These are phyloP conservation scores for Claviceps sp. DNA, from an alignment of 2,329 filamentous ascomycete genomes.

Conservation along the genomic window DNA sequence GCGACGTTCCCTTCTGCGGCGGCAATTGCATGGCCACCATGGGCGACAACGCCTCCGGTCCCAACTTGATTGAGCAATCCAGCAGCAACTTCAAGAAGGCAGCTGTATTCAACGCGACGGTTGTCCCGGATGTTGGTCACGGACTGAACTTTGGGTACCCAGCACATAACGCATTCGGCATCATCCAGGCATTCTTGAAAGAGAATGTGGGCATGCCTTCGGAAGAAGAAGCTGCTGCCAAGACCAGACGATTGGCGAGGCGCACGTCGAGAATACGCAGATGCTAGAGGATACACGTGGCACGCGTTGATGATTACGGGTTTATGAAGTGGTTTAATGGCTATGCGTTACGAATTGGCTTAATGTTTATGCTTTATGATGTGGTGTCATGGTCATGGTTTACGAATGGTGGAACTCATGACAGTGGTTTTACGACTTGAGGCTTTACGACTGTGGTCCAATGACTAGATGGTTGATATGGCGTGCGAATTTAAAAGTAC, in stretches of 20 bases:
- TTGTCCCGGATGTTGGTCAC: slow-evolving; percentile 39
- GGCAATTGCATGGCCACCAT: slow-evolving; percentile 41
- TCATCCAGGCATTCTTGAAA: slow-evolving; percentile 23
- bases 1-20: slow-evolving; percentile 45
- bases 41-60: slow-evolving; percentile 21
- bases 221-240: not conserved
- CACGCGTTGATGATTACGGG: not conserved
- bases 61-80: slow-evolving; percentile 28
- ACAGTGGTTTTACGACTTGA: too few relatives aligned
- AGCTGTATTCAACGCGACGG: slow-evolving; percentile 34
- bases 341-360: not conserved
- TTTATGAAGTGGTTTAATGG: not conserved
- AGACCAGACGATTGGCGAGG: not conserved
- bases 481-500: too few relatives aligned
- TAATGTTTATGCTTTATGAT: not conserved
- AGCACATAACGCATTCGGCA: slow-evolving; percentile 17
- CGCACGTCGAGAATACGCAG: not conserved
- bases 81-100: slow-evolving; percentile 29
- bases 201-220: not conserved
- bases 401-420: not conserved
- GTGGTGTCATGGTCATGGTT: not conserved
- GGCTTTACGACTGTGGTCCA: too few relatives aligned
- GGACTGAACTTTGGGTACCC: slow-evolving; percentile 35
- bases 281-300: not conserved
- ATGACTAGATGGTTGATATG: too few relatives aligned